phyloP scores from a whole-genome alignment of 2,329 filamentous ascomycete genomes.

The Cercospora sp. region DNA sequence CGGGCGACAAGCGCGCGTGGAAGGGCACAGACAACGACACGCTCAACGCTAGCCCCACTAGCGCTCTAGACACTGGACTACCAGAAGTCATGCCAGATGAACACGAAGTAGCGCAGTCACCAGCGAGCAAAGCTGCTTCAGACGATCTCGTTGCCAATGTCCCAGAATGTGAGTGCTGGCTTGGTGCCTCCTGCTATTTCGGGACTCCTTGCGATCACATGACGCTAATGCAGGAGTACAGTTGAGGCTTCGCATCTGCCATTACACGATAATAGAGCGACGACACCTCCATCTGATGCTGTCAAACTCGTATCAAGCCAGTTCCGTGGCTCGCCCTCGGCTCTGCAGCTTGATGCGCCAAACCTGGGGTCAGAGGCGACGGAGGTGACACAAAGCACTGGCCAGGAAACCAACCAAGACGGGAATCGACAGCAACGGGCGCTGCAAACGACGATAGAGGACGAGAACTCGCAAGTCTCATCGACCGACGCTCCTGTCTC shows the following conservation, averaged over 20 bases:
- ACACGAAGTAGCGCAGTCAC: conserved; percentile 22
- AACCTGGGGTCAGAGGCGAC: not conserved
- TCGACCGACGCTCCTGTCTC: not conserved
- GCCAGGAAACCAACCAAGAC: not conserved
- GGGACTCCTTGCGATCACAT: conserved; percentile 24
- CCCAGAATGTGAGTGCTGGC: conserved; percentile 21
- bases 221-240: conserved; percentile 32
- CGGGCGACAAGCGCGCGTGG: conserved; percentile 33
- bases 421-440: not conserved
- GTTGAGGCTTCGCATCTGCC: conserved; percentile 28
- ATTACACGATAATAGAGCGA: conserved; percentile 24
- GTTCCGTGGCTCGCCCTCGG: conserved; percentile 3
- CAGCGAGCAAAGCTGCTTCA: conserved; percentile 24
- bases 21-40: conserved; percentile 34
- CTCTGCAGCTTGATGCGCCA: conserved; percentile 4
- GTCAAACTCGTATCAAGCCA: conserved; percentile 18
- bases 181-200: conserved; percentile 6
- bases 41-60: conserved; percentile 17
- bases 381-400: not conserved
- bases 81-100: conserved; percentile 24
- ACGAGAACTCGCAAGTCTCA: not conserved
- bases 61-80: conserved; percentile 6
- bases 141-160: conserved; percentile 25
- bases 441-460: not conserved
- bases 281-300: conserved; percentile 22